Evolutionary conservation across 2,329 filamentous ascomycete species (phyloP).

Genomic region (Fonsecaea erecta): DNA sequence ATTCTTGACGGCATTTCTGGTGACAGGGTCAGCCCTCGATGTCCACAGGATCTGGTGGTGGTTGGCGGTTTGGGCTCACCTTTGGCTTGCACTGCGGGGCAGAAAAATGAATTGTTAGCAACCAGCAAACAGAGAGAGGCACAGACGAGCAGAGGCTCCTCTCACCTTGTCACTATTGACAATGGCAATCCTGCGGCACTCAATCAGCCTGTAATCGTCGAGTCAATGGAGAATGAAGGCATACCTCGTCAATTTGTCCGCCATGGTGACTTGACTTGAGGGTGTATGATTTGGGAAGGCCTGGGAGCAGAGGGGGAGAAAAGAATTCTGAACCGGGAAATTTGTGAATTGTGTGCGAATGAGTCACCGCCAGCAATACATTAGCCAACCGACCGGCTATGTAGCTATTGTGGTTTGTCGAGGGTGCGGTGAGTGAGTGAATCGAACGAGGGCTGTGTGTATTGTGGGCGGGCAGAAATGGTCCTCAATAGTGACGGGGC

Average conservation of each 20-base stretch:
- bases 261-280: constrained; percentile 62
- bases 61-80: constrained; percentile 53
- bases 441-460: constrained; percentile 21
- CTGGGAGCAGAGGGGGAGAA: neutral
- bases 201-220: constrained; percentile 11
- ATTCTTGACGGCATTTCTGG: constrained; percentile 97
- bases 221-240: constrained; percentile 38
- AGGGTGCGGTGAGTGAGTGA: constrained; percentile 25
- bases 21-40: constrained; percentile 38
- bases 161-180: constrained; percentile 88
- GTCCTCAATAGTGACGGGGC: neutral
- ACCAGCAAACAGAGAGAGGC: constrained; percentile 35
- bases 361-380: constrained; percentile 25
- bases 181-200: constrained; percentile 81
- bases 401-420: constrained; percentile 21
- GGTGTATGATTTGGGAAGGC: neutral
- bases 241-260: constrained; percentile 94
- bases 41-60: neutral
- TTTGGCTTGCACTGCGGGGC: constrained; percentile 78
- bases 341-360: neutral
- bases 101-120: constrained; percentile 47
- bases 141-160: neutral
- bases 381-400: constrained; percentile 19
- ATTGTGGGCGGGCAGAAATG: constrained; percentile 14
- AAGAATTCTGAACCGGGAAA: neutral